phyloP scores from a whole-genome alignment of 768 basidiomycete genomes.

The Dendrothele bispora region DNA sequence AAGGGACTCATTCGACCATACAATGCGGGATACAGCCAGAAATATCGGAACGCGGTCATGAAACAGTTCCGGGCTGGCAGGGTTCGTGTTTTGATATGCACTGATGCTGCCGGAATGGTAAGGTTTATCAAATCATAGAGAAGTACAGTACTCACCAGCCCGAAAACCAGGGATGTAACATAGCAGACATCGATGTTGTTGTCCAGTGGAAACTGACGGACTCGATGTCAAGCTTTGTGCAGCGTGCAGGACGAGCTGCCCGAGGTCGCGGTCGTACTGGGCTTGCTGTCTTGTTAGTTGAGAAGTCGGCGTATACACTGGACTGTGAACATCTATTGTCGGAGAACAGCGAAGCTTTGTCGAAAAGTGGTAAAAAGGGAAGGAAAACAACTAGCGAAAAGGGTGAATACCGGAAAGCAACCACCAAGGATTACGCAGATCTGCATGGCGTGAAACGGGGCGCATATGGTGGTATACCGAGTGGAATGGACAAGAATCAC shows the following conservation, averaged over 20 bases:
- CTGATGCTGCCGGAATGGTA: no score
- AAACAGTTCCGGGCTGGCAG: constrained; percentile 1
- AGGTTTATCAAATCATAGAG: no score
- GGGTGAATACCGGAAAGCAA: no score
- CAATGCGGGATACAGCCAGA: not conserved
- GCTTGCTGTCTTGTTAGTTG: constrained; percentile 13
- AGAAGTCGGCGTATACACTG: not conserved
- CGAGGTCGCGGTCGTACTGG: constrained; percentile 3
- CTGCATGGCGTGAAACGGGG: not conserved
- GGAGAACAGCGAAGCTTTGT: no score
- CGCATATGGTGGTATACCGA: not conserved
- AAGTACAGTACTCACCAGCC: not conserved
- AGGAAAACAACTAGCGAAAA: not conserved
- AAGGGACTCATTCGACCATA: not conserved
- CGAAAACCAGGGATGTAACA: constrained; percentile 17
- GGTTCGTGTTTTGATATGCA: constrained; percentile 18
- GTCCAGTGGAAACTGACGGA: constrained; percentile 20
- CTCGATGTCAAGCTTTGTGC: constrained; percentile 15
- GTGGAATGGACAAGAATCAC: no score
- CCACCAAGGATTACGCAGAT: not conserved
- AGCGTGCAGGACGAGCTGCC: constrained; percentile 16
- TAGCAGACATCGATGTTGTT: constrained; percentile 18
- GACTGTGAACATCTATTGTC: not conserved
- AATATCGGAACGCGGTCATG: constrained; percentile 4
- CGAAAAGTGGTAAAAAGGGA: not conserved